phyloP scores from a whole-genome alignment of 2,329 filamentous ascomycete species.

The Stromatinia cepivora region DNA sequence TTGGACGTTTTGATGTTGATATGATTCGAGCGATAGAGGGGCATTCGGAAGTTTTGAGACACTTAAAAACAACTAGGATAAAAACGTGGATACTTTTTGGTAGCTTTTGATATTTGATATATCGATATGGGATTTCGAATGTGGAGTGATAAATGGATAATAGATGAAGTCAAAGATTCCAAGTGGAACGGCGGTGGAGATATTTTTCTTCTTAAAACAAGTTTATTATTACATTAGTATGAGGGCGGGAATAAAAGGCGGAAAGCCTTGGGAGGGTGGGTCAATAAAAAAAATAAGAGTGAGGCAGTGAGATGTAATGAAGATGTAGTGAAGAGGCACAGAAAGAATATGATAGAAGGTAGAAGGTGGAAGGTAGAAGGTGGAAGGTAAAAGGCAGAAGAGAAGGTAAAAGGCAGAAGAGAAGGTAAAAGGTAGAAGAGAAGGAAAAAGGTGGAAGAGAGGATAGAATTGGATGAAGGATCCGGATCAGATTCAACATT shows the following conservation, averaged over 20 bases:
- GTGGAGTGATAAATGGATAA: slow-evolving; percentile 10
- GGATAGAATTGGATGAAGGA: neutral
- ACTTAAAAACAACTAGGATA: neutral
- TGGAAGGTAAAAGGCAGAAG: neutral
- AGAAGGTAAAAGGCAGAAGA: neutral
- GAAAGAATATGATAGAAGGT: neutral
- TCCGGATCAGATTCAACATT: too few species aligned
- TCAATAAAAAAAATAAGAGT: neutral
- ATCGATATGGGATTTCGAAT: neutral
- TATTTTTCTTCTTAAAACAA: neutral
- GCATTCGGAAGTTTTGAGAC: slow-evolving; percentile 3
- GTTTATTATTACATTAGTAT: slow-evolving; percentile 7
- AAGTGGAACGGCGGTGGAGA: slow-evolving; percentile 12
- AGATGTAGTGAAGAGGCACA: neutral
- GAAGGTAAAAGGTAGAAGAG: neutral
- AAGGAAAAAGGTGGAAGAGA: neutral
- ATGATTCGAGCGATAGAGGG: slow-evolving; percentile 15
- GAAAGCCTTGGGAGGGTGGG: neutral
- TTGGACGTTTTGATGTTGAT: slow-evolving; percentile 1
- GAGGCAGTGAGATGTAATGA: neutral
- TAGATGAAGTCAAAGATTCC: neutral
- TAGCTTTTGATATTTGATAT: slow-evolving; percentile 3
- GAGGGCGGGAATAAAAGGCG: neutral
- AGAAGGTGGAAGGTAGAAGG: neutral
- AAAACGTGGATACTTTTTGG: neutral